phyloP scores from a whole-genome alignment of 2,329 filamentous ascomycete species.

The Fonsecaea monophora region DNA sequence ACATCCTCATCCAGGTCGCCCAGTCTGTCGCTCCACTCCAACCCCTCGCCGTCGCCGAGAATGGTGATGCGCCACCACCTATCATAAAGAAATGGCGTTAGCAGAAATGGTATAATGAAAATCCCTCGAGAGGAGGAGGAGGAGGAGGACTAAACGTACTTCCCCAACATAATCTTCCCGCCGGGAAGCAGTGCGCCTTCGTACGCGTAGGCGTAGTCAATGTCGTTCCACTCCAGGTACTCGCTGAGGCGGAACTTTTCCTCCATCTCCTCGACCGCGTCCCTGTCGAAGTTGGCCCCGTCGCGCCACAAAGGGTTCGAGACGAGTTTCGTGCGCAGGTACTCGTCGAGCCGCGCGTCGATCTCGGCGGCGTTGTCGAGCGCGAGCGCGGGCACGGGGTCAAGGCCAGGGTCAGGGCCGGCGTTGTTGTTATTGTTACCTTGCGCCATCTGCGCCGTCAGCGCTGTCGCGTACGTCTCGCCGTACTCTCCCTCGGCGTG shows the following conservation, averaged over 20 bases:
- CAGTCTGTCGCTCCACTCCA: constrained; percentile 30
- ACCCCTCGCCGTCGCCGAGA: constrained; percentile 23
- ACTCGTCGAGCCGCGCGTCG: constrained; percentile 22
- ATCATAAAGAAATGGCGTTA: too few species aligned
- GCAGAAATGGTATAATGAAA: too few species aligned
- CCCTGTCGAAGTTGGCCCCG: constrained; percentile 16
- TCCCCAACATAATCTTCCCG: constrained; percentile 55
- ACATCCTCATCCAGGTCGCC: constrained; percentile 12
- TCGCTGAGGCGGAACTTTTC: constrained; percentile 30
- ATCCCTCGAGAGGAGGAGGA: too few species aligned
- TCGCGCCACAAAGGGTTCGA: constrained; percentile 22
- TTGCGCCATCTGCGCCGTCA: constrained; percentile 25
- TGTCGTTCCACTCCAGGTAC: constrained; percentile 39
- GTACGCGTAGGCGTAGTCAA: constrained; percentile 52
- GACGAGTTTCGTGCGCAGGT: constrained; percentile 23
- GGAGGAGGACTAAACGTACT: too few species aligned
- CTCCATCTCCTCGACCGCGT: constrained; percentile 35
- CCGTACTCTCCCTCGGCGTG: constrained; percentile 36
- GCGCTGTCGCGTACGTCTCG: constrained; percentile 25
- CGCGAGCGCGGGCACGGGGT: too few species aligned
- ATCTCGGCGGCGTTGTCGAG: constrained; percentile 22
- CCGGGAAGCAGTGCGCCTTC: constrained; percentile 58
- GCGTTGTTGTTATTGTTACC: neutral
- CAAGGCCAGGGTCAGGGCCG: too few species aligned
- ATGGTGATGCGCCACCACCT: constrained; percentile 54